Base-by-base conservation (phyloP, 2,329 filamentous ascomycete species). In the Ceratocystis ficicola region DNA sequence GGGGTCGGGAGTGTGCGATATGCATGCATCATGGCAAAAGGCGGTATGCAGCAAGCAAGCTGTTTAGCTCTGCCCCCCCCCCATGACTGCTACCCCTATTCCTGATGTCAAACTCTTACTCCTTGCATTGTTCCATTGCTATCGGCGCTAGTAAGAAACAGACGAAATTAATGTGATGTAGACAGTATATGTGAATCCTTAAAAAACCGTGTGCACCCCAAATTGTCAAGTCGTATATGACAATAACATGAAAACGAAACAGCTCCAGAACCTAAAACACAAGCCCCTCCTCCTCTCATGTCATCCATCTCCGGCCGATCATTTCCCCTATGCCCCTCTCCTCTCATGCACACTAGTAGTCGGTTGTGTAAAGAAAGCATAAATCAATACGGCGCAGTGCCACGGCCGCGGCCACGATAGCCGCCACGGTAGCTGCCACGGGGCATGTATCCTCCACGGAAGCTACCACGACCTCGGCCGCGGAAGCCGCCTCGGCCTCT, bases 341-440 rank as follows among this genome's bases (percentile, higher is more conserved):
- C n/a, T 22, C n/a, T 25, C 22, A 1, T 57, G 52, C 15, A 28
- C 15, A 28, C 12, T 32, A 28, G 22, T 25, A 28, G 8, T 48
- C 61, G 59, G 62, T n/a, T 20, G n/a, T 22, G n/a, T 22, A 50
- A 67, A 74, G 10, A 63, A 3, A 5, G n/a, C 17, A 4, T 66
- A 81, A 88, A 75, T 66, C 81, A 88, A 75, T 88, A 88, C 67
- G 86, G 86, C 66, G 81, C 75, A 73, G 79, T 87, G 69, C 61
- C 65, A 71, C 85, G 81, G 66, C 81, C 82, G 70, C 87, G 82
- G 64, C 83, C 86, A 67, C 86, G 80, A 73, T 87, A 88, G 63
- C 84, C 85, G 46, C 83, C 82, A 68, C 81, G 76, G 52, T 73
- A 74, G 55, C 72, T 71, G 57, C 84, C 83, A 62, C 80, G 79